Base-by-base conservation (phyloP, 768 basidiomycete species). In the Kwoniella sp. region DNA sequence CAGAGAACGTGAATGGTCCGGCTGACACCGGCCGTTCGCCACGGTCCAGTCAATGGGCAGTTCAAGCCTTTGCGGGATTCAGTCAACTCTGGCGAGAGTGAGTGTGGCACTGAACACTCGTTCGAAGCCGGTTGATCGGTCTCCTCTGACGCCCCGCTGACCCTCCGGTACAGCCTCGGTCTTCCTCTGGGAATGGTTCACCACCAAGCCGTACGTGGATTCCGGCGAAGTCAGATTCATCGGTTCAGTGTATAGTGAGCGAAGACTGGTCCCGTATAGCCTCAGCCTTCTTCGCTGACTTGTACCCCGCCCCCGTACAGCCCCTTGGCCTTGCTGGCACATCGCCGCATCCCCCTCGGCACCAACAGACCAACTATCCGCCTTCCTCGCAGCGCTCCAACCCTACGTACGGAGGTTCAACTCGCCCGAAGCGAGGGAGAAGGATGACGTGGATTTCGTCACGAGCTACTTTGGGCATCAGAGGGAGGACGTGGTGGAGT, bases 281-380 rank as follows among this genome's bases (percentile, higher is more conserved):
- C 26, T 17, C 19, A 7, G 37, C 7, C 37, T 38, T 9, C 7
- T 19, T 9, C 19, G 11, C 25, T 38, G 34, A 44, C 36, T 22
- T 36, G 23, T 10, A 27, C 29, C 31, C 22, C n/a, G 31, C 22
- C 22, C 11, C 11, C 38, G 22, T 25, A 28, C 84, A 31, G 96
- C 92, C 0, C 93, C 93, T 0, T 99, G 93, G 93, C 88, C 91
- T 12, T 92, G 89, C 0, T 99, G 93, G 93, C 76, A 88, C 52
- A 88, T 98, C 65, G 92, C 88, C 22, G 89, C 89, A 7, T 86
- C 89, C 59, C 85, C 85, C 0, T 78, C 78, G 11, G 63, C 79
- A 15, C 73, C 78, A 3, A 54, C 80, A 0, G 63, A 70, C 1
- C 77, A 77, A 0, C 76, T 90, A 12, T 71, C 73, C 15, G 44